Evolutionary conservation across 805 yeast genomes (phyloP), one percentile per base, ranked within the genome.

Genomic region (Lachancea cidri): DNA sequence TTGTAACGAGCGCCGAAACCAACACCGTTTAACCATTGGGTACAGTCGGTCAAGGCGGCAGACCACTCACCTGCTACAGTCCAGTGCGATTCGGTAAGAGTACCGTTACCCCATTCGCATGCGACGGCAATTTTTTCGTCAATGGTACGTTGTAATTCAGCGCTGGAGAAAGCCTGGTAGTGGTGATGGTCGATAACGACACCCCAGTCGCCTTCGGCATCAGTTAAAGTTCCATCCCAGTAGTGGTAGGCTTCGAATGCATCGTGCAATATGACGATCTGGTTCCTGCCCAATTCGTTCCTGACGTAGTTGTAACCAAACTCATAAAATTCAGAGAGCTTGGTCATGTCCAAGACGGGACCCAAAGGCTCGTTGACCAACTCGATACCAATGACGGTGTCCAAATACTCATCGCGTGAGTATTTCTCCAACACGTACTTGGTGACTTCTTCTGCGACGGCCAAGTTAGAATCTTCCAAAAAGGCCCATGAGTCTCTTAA

Each of bases 41-140:
- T 77, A 69, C 97, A 89, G 66, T 89, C 96, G 3, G 96, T 88
- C 49, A 89, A 72, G 1, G 97, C 97, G 9, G 88, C 95, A 17
- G 86, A 71, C 86, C 91, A 89, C 68, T 88, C 96, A 46, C 96
- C 97, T 35, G 78, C 74, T 24, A 88, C 71, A 40, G 75, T 74
- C 86, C 91, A 84, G 62, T 83, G 86, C 53, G 70, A 63, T 60
- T 84, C 87, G 33, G 53, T 43, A 9, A 56, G 43, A 30, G 73
- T 65, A 38, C 65, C 58, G 43, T 62, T 43, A 36, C 77, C 80
- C 67, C 77, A 74, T 17, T 62, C 57, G 58, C 83, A 77, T 2
- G 81, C 79, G 31, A 66, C 55, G 25, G 63, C 49, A 38, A 91
- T 53, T 54, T 83, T 93, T 35, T 78, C 76, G 50, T 79, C 85